Evolutionary conservation across 805 yeast species (phyloP).

Genomic region (Kuraishia hungarica): DNA sequence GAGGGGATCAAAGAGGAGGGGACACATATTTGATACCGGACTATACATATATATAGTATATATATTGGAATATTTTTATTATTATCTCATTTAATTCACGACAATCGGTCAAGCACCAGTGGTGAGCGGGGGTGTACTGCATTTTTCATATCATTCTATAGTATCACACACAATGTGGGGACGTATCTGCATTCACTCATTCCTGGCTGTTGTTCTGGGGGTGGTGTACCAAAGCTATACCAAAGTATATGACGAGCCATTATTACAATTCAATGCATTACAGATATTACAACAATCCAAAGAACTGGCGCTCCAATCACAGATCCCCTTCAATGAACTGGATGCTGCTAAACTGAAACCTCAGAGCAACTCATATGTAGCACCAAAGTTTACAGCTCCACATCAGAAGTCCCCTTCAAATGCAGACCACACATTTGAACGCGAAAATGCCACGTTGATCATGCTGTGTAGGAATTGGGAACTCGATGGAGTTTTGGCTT

Average conservation of each 20-base stretch:
- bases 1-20: too few relatives aligned
- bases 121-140: neutral
- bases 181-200: neutral
- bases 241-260: neutral
- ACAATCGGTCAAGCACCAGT: too few relatives aligned
- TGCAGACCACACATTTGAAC: slow-evolving; percentile 25
- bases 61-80: too few relatives aligned
- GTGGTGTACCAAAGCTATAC: neutral
- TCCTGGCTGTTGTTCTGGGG: neutral
- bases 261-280: neutral
- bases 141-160: neutral
- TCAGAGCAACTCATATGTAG: slow-evolving; percentile 30
- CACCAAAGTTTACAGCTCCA: slow-evolving; percentile 15
- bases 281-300: neutral
- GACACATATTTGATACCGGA: too few relatives aligned
- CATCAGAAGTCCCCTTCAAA: neutral
- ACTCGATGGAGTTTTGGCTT: slow-evolving; percentile 57
- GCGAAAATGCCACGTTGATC: slow-evolving; percentile 76
- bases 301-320: neutral
- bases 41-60: too few relatives aligned
- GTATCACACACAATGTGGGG: neutral
- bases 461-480: slow-evolving; percentile 87
- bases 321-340: neutral
- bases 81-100: too few relatives aligned
- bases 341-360: slow-evolving; percentile 21